Percentiles rank a stretch among this genome's conserved stretches.
phyloP scores from a whole-genome alignment of 768 basidiomycete species.

The Dentipellis sp. region DNA sequence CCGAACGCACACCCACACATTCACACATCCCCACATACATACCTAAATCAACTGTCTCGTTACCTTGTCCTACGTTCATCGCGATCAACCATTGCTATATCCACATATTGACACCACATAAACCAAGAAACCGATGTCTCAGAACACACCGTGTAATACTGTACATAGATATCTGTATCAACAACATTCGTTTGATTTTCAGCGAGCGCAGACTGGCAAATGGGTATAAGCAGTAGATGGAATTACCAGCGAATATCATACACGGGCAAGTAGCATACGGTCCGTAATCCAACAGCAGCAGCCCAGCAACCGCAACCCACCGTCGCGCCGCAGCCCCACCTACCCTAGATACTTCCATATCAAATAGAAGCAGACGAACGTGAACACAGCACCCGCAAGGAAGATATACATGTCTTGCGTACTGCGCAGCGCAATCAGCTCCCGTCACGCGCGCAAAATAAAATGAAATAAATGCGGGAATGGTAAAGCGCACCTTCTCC shows the following conservation, averaged over 20 bases:
- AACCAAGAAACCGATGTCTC: too few species aligned
- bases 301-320: slow-evolving; percentile 5
- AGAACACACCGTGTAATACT: too few species aligned
- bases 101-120: too few species aligned
- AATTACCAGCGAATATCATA: not conserved
- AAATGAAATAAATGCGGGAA: not conserved
- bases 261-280: not conserved
- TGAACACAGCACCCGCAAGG: slow-evolving; percentile 72
- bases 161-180: too few species aligned
- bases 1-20: too few species aligned
- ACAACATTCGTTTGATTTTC: too few species aligned
- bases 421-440: slow-evolving; percentile 29
- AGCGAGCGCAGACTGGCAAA: not conserved
- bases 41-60: too few species aligned
- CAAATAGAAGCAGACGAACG: slow-evolving; percentile 87
- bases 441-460: not conserved
- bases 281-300: too few species aligned
- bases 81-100: too few species aligned
- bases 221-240: not conserved
- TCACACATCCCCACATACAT: too few species aligned
- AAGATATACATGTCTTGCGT: slow-evolving; percentile 97
- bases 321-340: not conserved
- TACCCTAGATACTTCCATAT: slow-evolving; percentile 86
- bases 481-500: slow-evolving; percentile 62
- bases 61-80: too few species aligned